Evolutionary conservation across 306 rosid species (phyloP).

Genomic region (Quillaja saponaria): DNA sequence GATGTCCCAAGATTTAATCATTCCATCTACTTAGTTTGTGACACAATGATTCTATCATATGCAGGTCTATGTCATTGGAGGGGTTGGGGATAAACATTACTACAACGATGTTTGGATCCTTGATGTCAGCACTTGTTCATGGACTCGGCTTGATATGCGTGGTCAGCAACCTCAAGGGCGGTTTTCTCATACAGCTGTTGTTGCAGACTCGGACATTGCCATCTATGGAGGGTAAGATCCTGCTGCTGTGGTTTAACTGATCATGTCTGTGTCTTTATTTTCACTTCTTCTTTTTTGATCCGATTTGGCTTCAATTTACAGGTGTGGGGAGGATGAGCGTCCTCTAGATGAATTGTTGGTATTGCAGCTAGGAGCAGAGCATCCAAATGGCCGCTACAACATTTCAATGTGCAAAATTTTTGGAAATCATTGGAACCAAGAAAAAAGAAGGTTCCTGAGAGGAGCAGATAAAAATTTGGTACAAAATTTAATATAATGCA

Average conservation of each 20-base stretch:
- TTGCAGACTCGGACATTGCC: slow-evolving; percentile 63
- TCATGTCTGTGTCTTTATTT: neutral
- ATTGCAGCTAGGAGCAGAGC: slow-evolving; percentile 81
- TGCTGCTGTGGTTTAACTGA: neutral
- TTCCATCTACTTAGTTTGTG: too few relatives aligned
- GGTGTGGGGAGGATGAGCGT: slow-evolving; percentile 96
- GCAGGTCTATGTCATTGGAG: slow-evolving; percentile 86
- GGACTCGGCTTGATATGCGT: slow-evolving; percentile 68
- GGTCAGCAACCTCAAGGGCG: slow-evolving; percentile 90
- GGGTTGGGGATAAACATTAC: slow-evolving; percentile 88
- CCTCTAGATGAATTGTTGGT: slow-evolving; percentile 83
- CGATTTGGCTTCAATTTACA: slow-evolving; percentile 31
- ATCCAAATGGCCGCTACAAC: slow-evolving; percentile 58
- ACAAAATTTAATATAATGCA: slow-evolving; percentile 17
- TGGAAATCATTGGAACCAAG: slow-evolving; percentile 71
- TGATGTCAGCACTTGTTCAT: slow-evolving; percentile 68
- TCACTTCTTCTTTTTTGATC: neutral
- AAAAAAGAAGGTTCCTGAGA: slow-evolving; percentile 40
- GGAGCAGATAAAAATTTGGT: slow-evolving; percentile 52
- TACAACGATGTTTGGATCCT: slow-evolving; percentile 87
- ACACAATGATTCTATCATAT: neutral
- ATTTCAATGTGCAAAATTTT: slow-evolving; percentile 72
- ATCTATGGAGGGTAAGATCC: slow-evolving; percentile 83
- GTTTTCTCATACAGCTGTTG: slow-evolving; percentile 91
- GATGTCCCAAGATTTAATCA: too few relatives aligned